Conservation (phyloP, 2,329 filamentous ascomycete species). For the Incumbomyces lentus region DNA sequence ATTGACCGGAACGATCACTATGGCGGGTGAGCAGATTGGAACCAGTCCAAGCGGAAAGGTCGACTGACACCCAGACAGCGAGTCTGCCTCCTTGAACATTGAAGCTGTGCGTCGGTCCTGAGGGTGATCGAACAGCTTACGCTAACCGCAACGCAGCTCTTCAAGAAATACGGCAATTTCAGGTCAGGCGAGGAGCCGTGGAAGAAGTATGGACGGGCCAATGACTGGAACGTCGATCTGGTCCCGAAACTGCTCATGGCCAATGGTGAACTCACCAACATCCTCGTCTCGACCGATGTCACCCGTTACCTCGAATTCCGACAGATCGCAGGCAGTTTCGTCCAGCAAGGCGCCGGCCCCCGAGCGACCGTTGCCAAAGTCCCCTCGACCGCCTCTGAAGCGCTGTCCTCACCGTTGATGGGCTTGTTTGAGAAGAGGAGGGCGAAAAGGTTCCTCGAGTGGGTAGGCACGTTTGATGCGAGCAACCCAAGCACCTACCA, state of each 20-base stretch:
- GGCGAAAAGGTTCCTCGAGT: constrained; percentile 93
- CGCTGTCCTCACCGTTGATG: constrained; percentile 87
- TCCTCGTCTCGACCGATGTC: constrained; percentile 90
- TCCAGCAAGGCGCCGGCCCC: constrained; percentile 72
- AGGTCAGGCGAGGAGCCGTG: constrained; percentile 73
- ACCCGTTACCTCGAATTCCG: constrained; percentile 85
- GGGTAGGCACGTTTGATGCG: constrained; percentile 76
- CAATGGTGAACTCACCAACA: constrained; percentile 95
- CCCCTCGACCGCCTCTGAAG: constrained; percentile 82
- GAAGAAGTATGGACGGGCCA: constrained; percentile 92
- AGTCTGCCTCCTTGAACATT: constrained; percentile 93
- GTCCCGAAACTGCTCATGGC: constrained; percentile 98
- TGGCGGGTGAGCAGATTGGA: constrained; percentile 61
- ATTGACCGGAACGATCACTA: constrained; percentile 98
- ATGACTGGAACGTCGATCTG: constrained; percentile 99
- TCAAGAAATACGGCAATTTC: constrained; percentile 91
- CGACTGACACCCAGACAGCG: constrained; percentile 41
- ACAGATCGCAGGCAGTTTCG: constrained; percentile 90
- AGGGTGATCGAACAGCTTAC: too few species aligned
- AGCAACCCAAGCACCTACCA: constrained; percentile 81
- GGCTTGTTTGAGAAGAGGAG: constrained; percentile 95
- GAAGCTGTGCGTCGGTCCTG: constrained; percentile 57
- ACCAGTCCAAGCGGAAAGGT: constrained; percentile 6
- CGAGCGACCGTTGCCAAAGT: constrained; percentile 95
- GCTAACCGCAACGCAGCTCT: constrained; percentile 52